Base-by-base conservation (phyloP, 345 rosid species). In the Lagerstroemia speciosa region DNA sequence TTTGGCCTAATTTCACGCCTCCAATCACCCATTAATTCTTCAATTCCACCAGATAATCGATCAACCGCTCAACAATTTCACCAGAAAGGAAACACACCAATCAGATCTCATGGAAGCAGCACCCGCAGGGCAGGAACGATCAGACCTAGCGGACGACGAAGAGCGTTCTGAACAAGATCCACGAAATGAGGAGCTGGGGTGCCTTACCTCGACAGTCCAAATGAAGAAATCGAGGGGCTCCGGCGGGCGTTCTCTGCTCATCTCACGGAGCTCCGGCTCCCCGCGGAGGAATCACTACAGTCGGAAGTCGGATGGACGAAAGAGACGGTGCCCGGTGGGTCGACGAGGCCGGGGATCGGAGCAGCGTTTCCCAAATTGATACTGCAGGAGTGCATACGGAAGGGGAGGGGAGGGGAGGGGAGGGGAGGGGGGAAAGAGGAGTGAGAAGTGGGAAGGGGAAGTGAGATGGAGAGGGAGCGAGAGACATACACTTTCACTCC, bases 201-300 rank as follows among this genome's bases (percentile, higher is more conserved):
- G 52, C 61, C 33, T 0, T 83, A 93, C 98, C 98, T 93, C 95
- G 65, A 91, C 88, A 74, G 96, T 93, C 98, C 98, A 93, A 77
- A 93, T 91, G 87, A 93, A 93, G 96, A 93, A 93, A 93, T 93
- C 98, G 62, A 93, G 97, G 32, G 97, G 98, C 87, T 93, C 98
- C 0, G 98, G 97, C 0, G 85, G 87, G 68, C 74, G 81, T 41
- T 79, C 93, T 83, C 84, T 89, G 83, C 78, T 91, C 97, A 93
- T 93, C 64, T 70, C 75, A 67, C 67, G 36, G 64, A 43, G 32
- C 40, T 40, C 40, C 55, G 50, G 50, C 50, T 15, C 50, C 17
- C 50, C 17, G 17, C 50, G 50, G 14, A n/a, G n/a, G n/a, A n/a
- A n/a, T n/a, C n/a, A n/a, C n/a, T n/a, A n/a, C 16, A 11, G 12